Conservation (phyloP, 371 early-diverging fungal genomes). For the Mucor mucedo region DNA sequence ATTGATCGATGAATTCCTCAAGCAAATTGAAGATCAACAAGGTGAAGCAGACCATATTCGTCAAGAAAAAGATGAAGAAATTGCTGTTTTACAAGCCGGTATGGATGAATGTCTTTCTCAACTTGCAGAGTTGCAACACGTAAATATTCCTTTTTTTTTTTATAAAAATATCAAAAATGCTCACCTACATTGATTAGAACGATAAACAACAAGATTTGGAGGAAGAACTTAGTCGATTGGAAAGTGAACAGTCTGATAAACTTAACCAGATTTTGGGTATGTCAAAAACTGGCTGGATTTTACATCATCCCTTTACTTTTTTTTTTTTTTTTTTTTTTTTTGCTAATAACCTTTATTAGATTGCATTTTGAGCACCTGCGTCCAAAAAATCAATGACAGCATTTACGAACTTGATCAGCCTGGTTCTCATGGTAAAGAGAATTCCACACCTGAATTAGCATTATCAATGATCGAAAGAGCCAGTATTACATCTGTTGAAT, state of each 20-base stretch:
- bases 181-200: slow-evolving; percentile 15
- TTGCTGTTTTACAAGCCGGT: slow-evolving; percentile 88
- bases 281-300: no score
- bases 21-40: slow-evolving; percentile 71
- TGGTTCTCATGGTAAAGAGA: slow-evolving; percentile 81
- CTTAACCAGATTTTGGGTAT: slow-evolving; percentile 83
- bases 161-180: not conserved
- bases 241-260: slow-evolving; percentile 70
- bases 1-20: slow-evolving; percentile 65
- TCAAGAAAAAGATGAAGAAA: slow-evolving; percentile 86
- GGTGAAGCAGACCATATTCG: slow-evolving; percentile 71
- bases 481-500: slow-evolving; percentile 78
- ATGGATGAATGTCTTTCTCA: slow-evolving; percentile 94
- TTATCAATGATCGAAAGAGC: slow-evolving; percentile 90
- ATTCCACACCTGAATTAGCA: slow-evolving; percentile 90
- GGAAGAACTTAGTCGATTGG: slow-evolving; percentile 67
- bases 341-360: slow-evolving; percentile 50
- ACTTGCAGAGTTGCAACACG: slow-evolving; percentile 79
- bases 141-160: slow-evolving; percentile 19
- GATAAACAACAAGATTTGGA: slow-evolving; percentile 67
- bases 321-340: not conserved
- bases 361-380: slow-evolving; percentile 86
- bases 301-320: not conserved
- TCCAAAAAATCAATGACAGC: slow-evolving; percentile 85
- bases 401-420: slow-evolving; percentile 85